Conservation (phyloP, 2,329 filamentous ascomycete genomes). For the Trichoderma lentiforme region DNA sequence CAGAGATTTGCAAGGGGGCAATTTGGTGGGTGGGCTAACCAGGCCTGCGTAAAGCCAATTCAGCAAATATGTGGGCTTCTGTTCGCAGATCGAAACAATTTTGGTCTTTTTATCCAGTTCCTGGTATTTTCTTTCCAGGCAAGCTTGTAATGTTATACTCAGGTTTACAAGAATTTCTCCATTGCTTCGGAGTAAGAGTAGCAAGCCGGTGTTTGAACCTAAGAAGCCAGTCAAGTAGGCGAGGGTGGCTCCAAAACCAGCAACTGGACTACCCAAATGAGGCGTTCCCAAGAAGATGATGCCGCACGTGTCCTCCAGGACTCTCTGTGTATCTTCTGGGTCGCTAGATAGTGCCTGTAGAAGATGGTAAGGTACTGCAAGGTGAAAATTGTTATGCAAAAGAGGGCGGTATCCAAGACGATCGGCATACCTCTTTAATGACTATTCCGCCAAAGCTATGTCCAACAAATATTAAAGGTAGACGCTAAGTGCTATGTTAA, state of each 20-base stretch:
- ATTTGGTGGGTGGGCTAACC: too few relatives aligned
- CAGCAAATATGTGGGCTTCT: constrained; percentile 21
- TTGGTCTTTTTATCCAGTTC: not conserved
- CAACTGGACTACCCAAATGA: constrained; percentile 19
- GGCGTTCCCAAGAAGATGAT: constrained; percentile 23
- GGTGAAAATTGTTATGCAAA: too few relatives aligned
- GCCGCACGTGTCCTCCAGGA: constrained; percentile 19
- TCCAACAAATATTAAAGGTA: constrained; percentile 24
- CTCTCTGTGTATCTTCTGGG: not conserved
- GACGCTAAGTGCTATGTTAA: not conserved
- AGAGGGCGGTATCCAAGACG: too few relatives aligned
- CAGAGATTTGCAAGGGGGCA: too few relatives aligned
- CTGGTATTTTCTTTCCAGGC: not conserved
- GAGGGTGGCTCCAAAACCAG: not conserved
- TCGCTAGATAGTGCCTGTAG: not conserved
- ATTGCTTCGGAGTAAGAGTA: constrained; percentile 14
- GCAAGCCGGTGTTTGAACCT: constrained; percentile 19
- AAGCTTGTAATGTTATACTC: not conserved
- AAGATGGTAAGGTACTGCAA: not conserved
- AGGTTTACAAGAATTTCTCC: constrained; percentile 8
- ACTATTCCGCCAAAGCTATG: constrained; percentile 26
- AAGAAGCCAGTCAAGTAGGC: constrained; percentile 18
- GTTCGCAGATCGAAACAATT: constrained; percentile 22
- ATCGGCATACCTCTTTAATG: constrained; percentile 19
- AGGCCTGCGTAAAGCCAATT: constrained; percentile 18